These are phyloP conservation scores for Entophlyctis luteolus DNA, from an alignment of 192 early-diverging fungal species.

Conservation along the genomic window DNA sequence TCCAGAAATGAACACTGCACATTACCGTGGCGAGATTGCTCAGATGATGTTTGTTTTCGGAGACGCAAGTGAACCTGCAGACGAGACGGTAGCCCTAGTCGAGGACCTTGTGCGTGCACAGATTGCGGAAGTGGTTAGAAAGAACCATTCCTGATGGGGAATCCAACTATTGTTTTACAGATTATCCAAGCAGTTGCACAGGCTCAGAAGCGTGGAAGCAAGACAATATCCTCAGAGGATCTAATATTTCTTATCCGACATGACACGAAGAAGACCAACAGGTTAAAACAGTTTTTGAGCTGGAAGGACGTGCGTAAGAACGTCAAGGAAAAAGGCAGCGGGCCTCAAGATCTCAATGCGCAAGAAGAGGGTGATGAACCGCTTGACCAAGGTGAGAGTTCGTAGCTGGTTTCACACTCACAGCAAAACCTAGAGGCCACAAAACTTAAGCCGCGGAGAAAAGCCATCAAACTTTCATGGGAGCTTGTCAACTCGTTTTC, in stretches of 20 bases:
- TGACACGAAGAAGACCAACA: conserved; percentile 89
- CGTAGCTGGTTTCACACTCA: conserved; percentile 1
- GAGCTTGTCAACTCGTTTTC: conserved; percentile 81
- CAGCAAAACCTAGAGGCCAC: conserved; percentile 16
- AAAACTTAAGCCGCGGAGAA: conserved; percentile 55
- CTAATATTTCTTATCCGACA: conserved; percentile 95
- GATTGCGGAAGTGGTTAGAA: conserved; percentile 83
- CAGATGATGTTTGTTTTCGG: conserved; percentile 99
- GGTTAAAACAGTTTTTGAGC: conserved; percentile 81
- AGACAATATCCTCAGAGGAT: conserved; percentile 82
- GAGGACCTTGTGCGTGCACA: conserved; percentile 95
- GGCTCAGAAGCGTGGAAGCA: conserved; percentile 73
- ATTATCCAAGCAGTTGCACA: conserved; percentile 83
- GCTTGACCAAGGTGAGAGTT: neutral
- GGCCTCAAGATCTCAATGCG: conserved; percentile 52
- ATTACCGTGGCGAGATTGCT: conserved; percentile 29
- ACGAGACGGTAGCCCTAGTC: conserved; percentile 83
- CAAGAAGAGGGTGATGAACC: conserved; percentile 45
- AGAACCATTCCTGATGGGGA: neutral
- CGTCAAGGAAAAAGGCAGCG: conserved; percentile 69
- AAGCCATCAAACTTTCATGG: conserved; percentile 87
- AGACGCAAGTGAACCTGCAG: conserved; percentile 82
- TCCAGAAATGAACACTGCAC: neutral
- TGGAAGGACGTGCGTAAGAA: conserved; percentile 96
- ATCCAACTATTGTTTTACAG: conserved; percentile 31